Conservation (phyloP, 2,329 filamentous ascomycete species). For the Calcarisporium arbuscula region DNA sequence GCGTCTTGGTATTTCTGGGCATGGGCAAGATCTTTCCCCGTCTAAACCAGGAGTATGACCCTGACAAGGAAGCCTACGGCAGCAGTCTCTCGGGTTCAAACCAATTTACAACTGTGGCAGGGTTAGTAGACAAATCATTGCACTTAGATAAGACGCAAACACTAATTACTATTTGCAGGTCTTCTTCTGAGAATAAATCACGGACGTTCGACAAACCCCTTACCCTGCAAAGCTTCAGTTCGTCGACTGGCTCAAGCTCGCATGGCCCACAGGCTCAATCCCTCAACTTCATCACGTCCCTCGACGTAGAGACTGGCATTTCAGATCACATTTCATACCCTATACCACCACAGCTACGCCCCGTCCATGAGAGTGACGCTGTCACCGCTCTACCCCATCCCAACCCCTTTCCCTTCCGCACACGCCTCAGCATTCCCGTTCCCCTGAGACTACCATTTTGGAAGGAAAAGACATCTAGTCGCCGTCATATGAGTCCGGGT, state of each 20-base stretch:
- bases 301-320: too few relatives aligned
- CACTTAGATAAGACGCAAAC: too few relatives aligned
- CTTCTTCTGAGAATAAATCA: too few relatives aligned
- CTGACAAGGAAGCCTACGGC: constrained; percentile 19
- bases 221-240: too few relatives aligned
- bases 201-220: too few relatives aligned
- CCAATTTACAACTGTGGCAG: constrained; percentile 11
- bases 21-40: constrained; percentile 37
- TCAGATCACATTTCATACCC: too few relatives aligned
- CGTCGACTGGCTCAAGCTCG: too few relatives aligned
- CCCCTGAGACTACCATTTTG: too few relatives aligned
- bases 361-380: constrained; percentile 3
- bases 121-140: too few relatives aligned
- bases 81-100: constrained; percentile 16
- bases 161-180: too few relatives aligned
- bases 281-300: constrained; percentile 5
- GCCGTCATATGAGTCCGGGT: too few relatives aligned
- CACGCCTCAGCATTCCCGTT: constrained; percentile 20
- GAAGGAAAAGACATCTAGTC: too few relatives aligned
- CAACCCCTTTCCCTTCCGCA: constrained; percentile 29
- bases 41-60: constrained; percentile 33
- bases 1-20: constrained; percentile 30
- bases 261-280: not conserved
- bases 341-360: constrained; percentile 3
- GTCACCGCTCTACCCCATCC: constrained; percentile 11